Evolutionary conservation across 495 filamentous ascomycete genomes (phyloP).

Genomic region (Umbilicaria muhlenbergii): DNA sequence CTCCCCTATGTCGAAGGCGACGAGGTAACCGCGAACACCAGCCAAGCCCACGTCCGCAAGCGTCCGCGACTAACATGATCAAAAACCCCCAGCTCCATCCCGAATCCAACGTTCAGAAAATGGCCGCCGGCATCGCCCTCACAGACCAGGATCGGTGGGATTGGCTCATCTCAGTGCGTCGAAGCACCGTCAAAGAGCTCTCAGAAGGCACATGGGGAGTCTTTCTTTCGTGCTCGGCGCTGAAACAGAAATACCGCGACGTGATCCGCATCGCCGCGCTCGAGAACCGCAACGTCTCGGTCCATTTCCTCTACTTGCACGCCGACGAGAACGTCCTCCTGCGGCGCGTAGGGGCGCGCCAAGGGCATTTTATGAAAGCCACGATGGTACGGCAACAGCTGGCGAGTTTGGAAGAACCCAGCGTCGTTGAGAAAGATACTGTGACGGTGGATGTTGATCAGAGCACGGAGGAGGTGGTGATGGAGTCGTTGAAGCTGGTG

Average conservation of each 20-base stretch:
- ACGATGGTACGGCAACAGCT: background rate
- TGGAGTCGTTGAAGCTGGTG: background rate
- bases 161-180: background rate
- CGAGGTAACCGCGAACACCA: background rate
- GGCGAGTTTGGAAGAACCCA: background rate
- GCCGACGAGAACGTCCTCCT: background rate
- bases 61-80: background rate
- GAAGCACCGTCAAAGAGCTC: background rate
- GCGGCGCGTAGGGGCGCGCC: background rate
- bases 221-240: background rate
- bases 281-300: background rate
- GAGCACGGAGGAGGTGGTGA: no score
- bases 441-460: background rate
- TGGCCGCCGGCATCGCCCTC: background rate
- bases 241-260: background rate
- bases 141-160: no score
- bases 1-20: background rate
- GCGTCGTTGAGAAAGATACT: background rate
- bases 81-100: background rate
- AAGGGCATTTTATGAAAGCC: constrained; percentile 1
- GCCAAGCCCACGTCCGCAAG: no score
- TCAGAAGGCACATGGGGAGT: background rate
- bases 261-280: background rate
- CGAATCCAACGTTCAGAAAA: background rate
- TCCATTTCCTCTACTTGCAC: no score